Percentiles rank a stretch among this genome's conserved stretches.
Evolutionary conservation across 2,329 filamentous ascomycete species (phyloP).

Genomic region (Bisporella sp.): DNA sequence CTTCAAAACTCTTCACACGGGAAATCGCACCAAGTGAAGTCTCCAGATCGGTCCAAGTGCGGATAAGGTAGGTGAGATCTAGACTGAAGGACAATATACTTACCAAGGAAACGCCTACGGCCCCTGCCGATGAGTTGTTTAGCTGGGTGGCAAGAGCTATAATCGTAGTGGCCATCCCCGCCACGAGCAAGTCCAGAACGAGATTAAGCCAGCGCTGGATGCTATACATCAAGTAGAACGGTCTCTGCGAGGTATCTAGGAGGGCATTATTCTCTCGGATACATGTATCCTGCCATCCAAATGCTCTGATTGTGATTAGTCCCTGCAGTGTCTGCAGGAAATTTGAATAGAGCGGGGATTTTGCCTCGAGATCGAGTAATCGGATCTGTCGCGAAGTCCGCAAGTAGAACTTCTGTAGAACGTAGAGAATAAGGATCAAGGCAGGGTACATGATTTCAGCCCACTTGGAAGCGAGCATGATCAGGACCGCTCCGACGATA

Average conservation of each 20-base stretch:
- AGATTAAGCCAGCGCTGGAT: constrained; percentile 51
- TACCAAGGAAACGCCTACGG: constrained; percentile 19
- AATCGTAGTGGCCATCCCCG: constrained; percentile 22
- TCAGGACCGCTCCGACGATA: not conserved
- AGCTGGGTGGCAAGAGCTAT: constrained; percentile 24
- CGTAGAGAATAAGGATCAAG: constrained; percentile 29
- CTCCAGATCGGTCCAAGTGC: constrained; percentile 13
- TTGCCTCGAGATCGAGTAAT: constrained; percentile 35
- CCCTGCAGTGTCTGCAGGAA: constrained; percentile 37
- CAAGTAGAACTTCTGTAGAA: constrained; percentile 24
- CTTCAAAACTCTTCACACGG: constrained; percentile 5
- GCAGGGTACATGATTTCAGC: not conserved
- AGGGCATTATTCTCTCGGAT: constrained; percentile 39
- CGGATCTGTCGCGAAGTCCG: constrained; percentile 35
- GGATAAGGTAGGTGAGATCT: constrained; percentile 9
- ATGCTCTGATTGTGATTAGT: constrained; percentile 36
- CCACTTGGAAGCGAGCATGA: not conserved
- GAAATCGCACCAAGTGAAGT: constrained; percentile 13
- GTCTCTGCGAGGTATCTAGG: constrained; percentile 46
- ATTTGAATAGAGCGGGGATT: constrained; percentile 37
- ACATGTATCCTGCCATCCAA: constrained; percentile 33
- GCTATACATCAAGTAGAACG: constrained; percentile 48
- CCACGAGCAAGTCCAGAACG: constrained; percentile 20
- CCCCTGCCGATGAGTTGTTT: constrained; percentile 12
- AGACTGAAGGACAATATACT: constrained; percentile 15